Evolutionary conservation across 164 flowering plant genomes (phyloP), one percentile per base, ranked within the genome.

Genomic region (Magnolia officinalis): DNA sequence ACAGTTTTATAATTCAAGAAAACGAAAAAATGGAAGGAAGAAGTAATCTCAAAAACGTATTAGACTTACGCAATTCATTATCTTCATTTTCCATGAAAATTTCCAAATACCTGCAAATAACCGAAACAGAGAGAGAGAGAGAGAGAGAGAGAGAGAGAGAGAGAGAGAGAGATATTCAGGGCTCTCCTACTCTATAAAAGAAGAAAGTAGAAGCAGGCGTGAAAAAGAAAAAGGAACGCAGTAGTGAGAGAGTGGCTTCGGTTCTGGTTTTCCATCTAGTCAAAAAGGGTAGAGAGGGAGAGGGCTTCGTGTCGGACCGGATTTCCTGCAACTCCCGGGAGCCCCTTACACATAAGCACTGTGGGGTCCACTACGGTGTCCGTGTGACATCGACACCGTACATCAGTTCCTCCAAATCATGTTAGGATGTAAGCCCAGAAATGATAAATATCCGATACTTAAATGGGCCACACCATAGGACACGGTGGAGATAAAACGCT

Each of bases 21-120:
- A 37, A 37, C 6, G 45, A 37, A 37, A 26, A 21, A 8, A 55
- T 63, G 16, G n/a, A 75, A 14, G 13, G 45, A 19, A 19, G 72
- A 50, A 51, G 23, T 61, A 61, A 29, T 19, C 63, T 18, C 29
- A 14, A 50, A 13, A 9, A 1, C 8, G 20, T 61, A 49, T 3
- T 3, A 20, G 24, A 74, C 74, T 73, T 80, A 80, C 82, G 37
- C 51, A 80, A 66, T 63, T 70, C 14, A 73, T 61, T 55, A 70
- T 61, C 74, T 73, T 76, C 82, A 73, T 73, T 70, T 73, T 69
- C 74, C 73, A 66, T 64, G 31, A 37, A 66, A 72, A 58, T 50
- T 55, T 49, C 64, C 20, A 52, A 52, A 19, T 20, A 45, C 29
- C 26, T 52, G 31, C 19, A 66, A 67, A 50, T 20, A 50, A 66